Evolutionary conservation across 495 filamentous ascomycete genomes (phyloP).

Genomic region (Amniculicola lignicola): DNA sequence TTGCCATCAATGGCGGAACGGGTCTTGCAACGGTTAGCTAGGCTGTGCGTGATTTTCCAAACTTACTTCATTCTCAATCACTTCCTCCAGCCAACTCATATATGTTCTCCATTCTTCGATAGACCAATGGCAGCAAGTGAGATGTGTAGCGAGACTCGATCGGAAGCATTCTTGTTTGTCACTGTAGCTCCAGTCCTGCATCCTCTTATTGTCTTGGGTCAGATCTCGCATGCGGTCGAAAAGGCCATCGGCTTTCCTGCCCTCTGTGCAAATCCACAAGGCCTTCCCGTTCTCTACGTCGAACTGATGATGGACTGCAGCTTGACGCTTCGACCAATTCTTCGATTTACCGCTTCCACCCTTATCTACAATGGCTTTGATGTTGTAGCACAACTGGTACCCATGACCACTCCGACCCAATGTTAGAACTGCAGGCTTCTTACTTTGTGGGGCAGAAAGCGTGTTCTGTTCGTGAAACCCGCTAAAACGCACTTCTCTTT

Average conservation of each 20-base stretch:
- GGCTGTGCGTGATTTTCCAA: background rate
- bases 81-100: constrained; percentile 42
- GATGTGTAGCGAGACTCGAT: constrained; percentile 24
- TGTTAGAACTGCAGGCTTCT: background rate
- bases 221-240: constrained; percentile 38
- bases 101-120: constrained; percentile 46
- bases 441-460: constrained; percentile 2
- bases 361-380: constrained; percentile 37
- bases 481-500: constrained; percentile 37
- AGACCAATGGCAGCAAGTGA: constrained; percentile 45
- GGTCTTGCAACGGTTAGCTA: background rate
- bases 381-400: constrained; percentile 47
- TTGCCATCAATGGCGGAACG: background rate
- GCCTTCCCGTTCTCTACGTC: constrained; percentile 41
- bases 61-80: constrained; percentile 36
- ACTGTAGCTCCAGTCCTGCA: constrained; percentile 24
- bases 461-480: constrained; percentile 30
- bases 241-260: constrained; percentile 34
- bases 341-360: constrained; percentile 34
- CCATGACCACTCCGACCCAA: constrained; percentile 45
- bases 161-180: constrained; percentile 18
- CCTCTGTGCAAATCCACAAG: constrained; percentile 34
- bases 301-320: constrained; percentile 46
- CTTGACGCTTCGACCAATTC: constrained; percentile 48
- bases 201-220: constrained; percentile 35